Evolutionary conservation across 176 grass and related monocot genomes (phyloP), one percentile per base, ranked within the genome.

Genomic region (Aegilops bicornis): DNA sequence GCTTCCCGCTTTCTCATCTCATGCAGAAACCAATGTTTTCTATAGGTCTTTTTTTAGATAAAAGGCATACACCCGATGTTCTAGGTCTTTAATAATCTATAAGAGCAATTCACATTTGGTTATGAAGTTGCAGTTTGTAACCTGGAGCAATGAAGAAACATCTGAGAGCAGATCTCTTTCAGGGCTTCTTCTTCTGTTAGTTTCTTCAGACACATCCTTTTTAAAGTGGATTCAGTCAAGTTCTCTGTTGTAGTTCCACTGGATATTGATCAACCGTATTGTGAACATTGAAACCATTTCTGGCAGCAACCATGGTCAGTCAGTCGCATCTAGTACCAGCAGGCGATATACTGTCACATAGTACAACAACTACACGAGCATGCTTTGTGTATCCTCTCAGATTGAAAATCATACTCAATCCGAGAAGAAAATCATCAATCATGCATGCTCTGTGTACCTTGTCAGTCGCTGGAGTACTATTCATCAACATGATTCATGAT

Each of bases 171-270:
- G 56, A 47, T 91, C 85, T 54, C 67, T 73, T 63, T 95, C 89
- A 32, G 85, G 87, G 86, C 86, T 92, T 47, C 13, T 16, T 50
- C 48, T 52, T 86, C 52, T 92, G 30, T 71, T 87, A 22, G 43
- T 88, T 87, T 97, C 90, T 88, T 91, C 84, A 39, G 79, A 80
- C 31, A 31, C 58, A 64, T 90, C 85, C 74, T 83, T 82, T 47
- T 65, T 87, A 72, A 71, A 22, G 30, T 31, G 2, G 2, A 58
- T 58, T 22, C 54, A 22, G 54, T 3, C 2, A 58, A 7, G 20
- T 45, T 45, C 29, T 40, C 23, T 12, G 9, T 22, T 47, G 8
- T 66, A 31, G 9, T 45, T 54, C 25, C 15, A 52, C 15, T 31
- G 17, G 42, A 8, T 2, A 31, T 32, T 11, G 25, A 54, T 52